These are phyloP conservation scores for Pseudogymnoascus sp. DNA, from an alignment of 2,329 filamentous ascomycete species.

Conservation along the genomic window DNA sequence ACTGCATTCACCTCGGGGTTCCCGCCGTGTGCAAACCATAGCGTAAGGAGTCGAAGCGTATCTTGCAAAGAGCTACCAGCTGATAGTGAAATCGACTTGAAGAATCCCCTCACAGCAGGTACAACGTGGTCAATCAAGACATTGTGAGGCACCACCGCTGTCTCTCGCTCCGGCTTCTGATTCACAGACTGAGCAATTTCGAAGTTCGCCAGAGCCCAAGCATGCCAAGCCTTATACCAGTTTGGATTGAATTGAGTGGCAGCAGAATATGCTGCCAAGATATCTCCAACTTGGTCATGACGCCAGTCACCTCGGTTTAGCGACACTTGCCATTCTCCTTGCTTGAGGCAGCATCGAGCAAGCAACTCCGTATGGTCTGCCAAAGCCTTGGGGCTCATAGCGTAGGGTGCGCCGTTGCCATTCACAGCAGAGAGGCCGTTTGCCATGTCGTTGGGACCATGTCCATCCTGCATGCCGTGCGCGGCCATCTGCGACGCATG, in stretches of 20 bases:
- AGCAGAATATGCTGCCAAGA: constrained; percentile 81
- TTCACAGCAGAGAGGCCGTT: constrained; percentile 15
- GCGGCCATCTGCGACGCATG: constrained; percentile 24
- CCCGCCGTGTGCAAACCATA: constrained; percentile 95
- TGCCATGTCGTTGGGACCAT: constrained; percentile 33
- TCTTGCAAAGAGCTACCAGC: constrained; percentile 91
- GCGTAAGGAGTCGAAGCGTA: constrained; percentile 79
- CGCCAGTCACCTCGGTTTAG: constrained; percentile 86
- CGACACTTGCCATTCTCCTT: constrained; percentile 90
- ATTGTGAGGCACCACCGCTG: constrained; percentile 47
- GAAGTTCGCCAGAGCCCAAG: constrained; percentile 97
- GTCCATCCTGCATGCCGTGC: constrained; percentile 25
- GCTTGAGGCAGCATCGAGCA: constrained; percentile 90
- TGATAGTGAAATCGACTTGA: constrained; percentile 91
- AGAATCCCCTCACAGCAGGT: constrained; percentile 90
- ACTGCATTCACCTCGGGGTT: constrained; percentile 79
- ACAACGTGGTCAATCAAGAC: constrained; percentile 83
- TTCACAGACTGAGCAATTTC: constrained; percentile 83
- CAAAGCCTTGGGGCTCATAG: constrained; percentile 36
- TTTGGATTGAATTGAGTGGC: constrained; percentile 90
- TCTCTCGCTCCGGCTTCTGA: constrained; percentile 21
- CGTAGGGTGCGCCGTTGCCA: constrained; percentile 38
- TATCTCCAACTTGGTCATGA: constrained; percentile 75
- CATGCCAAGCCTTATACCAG: constrained; percentile 99
- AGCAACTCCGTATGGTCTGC: constrained; percentile 64